phyloP scores from a whole-genome alignment of 768 basidiomycete genomes.

The Lactarius psammicola region DNA sequence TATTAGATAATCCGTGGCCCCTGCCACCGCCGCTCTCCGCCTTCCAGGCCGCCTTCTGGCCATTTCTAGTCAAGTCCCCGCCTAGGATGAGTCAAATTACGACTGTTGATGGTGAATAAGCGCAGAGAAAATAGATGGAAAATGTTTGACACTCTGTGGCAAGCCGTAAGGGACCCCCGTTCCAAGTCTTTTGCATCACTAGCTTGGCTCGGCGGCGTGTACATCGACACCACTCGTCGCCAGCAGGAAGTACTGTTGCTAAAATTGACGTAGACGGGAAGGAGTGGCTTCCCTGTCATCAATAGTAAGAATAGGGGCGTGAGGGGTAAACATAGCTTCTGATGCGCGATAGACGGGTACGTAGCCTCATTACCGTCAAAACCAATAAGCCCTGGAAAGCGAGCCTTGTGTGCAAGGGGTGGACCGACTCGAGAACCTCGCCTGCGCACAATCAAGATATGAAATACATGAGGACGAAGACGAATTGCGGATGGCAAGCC shows the following conservation, averaged over 20 bases:
- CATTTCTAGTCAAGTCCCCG: background rate
- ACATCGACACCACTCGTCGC: background rate
- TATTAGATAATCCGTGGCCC: slow-evolving; percentile 10
- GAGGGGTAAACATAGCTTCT: background rate
- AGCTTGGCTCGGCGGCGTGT: background rate
- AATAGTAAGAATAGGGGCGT: background rate
- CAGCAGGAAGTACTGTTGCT: background rate
- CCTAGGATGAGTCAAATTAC: background rate
- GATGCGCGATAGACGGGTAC: slow-evolving; percentile 5
- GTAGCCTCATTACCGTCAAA: slow-evolving; percentile 21
- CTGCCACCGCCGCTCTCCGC: background rate
- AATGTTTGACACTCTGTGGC: background rate
- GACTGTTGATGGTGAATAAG: background rate
- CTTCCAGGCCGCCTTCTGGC: background rate
- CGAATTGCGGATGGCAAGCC: slow-evolving; percentile 15
- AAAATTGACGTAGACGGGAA: slow-evolving; percentile 20
- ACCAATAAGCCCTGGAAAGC: slow-evolving; percentile 1
- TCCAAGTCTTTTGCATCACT: background rate
- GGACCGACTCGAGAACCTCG: background rate
- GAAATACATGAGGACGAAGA: slow-evolving; percentile 1
- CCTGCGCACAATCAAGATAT: slow-evolving; percentile 1
- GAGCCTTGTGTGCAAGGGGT: slow-evolving; percentile 9
- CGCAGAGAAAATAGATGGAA: background rate
- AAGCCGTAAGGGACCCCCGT: background rate
- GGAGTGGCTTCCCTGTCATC: background rate